Base-by-base conservation (phyloP, 345 rosid genomes). In the Salix exigua region DNA sequence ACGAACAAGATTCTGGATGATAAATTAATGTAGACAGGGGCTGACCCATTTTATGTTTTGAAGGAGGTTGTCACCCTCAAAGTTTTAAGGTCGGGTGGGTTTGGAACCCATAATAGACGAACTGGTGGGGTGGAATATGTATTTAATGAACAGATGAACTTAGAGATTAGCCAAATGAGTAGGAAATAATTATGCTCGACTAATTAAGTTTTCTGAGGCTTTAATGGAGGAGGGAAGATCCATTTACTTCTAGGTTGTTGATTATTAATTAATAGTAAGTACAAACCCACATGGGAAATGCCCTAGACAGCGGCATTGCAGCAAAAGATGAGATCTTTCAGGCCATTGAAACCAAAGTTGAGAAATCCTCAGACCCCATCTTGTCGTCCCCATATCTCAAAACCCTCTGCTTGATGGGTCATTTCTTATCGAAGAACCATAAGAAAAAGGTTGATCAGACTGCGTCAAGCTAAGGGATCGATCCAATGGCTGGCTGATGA, bases 401-500 rank as follows among this genome's bases (percentile, higher is more conserved):
- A 66, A 28, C 70, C 78, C 70, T 25, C n/a, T 71, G n/a, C 17
- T 73, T 25, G 50, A 10, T 71, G 69, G 75, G 65, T 8, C 58
- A 5, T 53, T 51, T n/a, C 18, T 58, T 62, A 50, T 70, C 68
- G 53, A 37, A n/a, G 31, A 61, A 55, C 42, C 51, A 33, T 37
- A n/a, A 66, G 33, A 66, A 44, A 23, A 51, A 4, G 9, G 28
- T 28, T 64, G 46, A 64, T 65, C 71, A 72, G 38, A 46, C 37
- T 25, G 73, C 69, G 40, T 25, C 76, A 26, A 61, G 79, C 64
- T n/a, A n/a, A n/a, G n/a, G n/a, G n/a, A n/a, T n/a, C n/a, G 60
- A 79, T 76, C 77, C 76, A 53, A 68, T 33, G 73, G 74, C 38
- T 33, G 70, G 71, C 38, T 50, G 76, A 60, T 75, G 62, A 75